Base-by-base conservation (phyloP, 108 stramenopile genomes). In the Skeletonema costatum region DNA sequence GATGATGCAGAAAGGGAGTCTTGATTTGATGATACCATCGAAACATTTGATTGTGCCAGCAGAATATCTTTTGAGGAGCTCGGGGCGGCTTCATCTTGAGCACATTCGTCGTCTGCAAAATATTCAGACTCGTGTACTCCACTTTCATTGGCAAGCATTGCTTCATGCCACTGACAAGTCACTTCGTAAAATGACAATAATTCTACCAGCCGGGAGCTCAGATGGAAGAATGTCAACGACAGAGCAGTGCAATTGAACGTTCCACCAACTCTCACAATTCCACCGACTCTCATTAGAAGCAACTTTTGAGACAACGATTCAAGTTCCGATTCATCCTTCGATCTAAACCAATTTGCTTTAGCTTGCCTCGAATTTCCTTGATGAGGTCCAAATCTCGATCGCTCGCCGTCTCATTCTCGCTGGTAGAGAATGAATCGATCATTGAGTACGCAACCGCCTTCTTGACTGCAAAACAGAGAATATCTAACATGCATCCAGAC, bases 11-110 rank as follows among this genome's bases (percentile, higher is more conserved):
- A 76, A 33, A 33, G 0, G 38, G 71, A 82, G 19, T 64, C 38
- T 56, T 63, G 39, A 44, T 82, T 70, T 25, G 74, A 75, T 4
- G 81, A 82, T 29, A 82, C 64, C n/a, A 65, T 71, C 1, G 81
- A 82, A 33, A 82, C 63, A 30, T 16, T 5, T 10, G 78, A 17
- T 41, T 51, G 29, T 14, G 25, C 53, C 53, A 25, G 25, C 19
- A 66, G 4, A 33, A 38, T 31, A 25, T 64, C 42, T 17, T 61
- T 16, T 7, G 62, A 33, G 39, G 25, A 17, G 31, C 31, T 32
- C 46, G 11, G 5, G 38, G 38, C 62, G 53, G 56, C 5, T 66
- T 64, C 17, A 30, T 12, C 41, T 38, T 51, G 51, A 19, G 33
- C 33, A 16, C 7, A 33, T 48, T 31, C 50, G 46, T 16, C 25